phyloP scores from a whole-genome alignment of 495 filamentous ascomycete genomes.

The Trichoderma erinaceum region DNA sequence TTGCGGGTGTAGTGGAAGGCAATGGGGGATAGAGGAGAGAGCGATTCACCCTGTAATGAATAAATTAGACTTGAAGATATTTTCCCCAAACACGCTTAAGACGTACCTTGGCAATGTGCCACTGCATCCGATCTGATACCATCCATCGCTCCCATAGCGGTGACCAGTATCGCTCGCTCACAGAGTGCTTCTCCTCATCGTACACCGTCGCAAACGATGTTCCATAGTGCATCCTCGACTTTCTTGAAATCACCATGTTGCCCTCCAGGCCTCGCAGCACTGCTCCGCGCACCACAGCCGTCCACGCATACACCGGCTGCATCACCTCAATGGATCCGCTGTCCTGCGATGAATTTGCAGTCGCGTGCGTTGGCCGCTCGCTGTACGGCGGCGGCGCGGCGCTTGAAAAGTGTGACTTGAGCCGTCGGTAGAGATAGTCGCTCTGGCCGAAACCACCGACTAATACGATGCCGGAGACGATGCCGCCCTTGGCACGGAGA shows the following conservation, averaged over 20 bases:
- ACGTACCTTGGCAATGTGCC: constrained; percentile 67
- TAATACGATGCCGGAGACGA: constrained; percentile 61
- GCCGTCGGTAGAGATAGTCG: constrained; percentile 58
- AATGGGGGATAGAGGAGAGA: constrained; percentile 60
- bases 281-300: constrained; percentile 64
- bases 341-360: constrained; percentile 31
- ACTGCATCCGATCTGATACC: constrained; percentile 73
- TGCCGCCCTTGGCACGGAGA: constrained; percentile 53
- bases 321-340: constrained; percentile 59
- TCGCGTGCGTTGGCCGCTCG: constrained; percentile 54
- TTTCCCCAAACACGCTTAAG: background rate
- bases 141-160: constrained; percentile 76
- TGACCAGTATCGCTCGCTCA: constrained; percentile 65
- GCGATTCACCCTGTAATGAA: constrained; percentile 50
- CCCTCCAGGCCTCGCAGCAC: constrained; percentile 64
- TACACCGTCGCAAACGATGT: constrained; percentile 71
- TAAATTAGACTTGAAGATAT: background rate
- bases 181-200: constrained; percentile 60
- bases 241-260: constrained; percentile 61
- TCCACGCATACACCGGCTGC: constrained; percentile 73
- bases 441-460: constrained; percentile 67
- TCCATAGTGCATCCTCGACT: constrained; percentile 69
- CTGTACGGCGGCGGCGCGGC: constrained; percentile 60
- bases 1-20: constrained; percentile 76
- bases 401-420: constrained; percentile 60